Base-by-base conservation (phyloP, 306 rosid genomes). In the Vigna unguiculata region DNA sequence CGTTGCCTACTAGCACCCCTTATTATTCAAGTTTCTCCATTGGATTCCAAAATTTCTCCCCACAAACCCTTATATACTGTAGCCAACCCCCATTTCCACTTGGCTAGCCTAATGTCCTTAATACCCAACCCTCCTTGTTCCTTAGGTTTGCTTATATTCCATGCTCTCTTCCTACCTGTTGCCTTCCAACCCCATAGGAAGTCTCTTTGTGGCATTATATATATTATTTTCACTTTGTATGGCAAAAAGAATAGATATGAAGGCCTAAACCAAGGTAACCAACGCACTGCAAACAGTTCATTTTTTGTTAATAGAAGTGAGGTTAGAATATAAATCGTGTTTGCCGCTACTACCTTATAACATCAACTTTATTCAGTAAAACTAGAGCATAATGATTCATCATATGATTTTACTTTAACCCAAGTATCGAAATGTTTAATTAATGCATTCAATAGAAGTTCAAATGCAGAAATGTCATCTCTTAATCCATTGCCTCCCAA, bases 251-350 rank as follows among this genome's bases (percentile, higher is more conserved):
- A 51, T 58, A 46, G 55, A 16, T 52, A 74, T 66, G 36, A 66
- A 58, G 55, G 16, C 60, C 78, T 57, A 36, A 67, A 68, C 64
- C 19, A 12, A 74, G 49, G 36, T 48, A 67, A 28, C 21, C 66
- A 59, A 34, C 51, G 36, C 71, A 24, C 16, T 24, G 30, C 65
- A 49, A 40, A 75, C 46, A 49, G 20, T 41, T 59, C 21, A 59
- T 21, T 75, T 57, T 28, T 32, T 58, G 64, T 67, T 48, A 36
- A 66, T 22, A 47, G 17, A 48, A 58, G 19, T 2, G 0, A 66
- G 8, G 14, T 30, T 45, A 19, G 43, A 61, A 63, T 15, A 63
- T 54, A 24, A 28, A 32, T 58, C 40, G 63, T 79, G 59, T 68
- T 25, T 53, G 34, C 74, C 16, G 46, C 74, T 22, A 53, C 51